Conservation (phyloP, 495 filamentous ascomycete species). For the Bathelium albidoporum region DNA sequence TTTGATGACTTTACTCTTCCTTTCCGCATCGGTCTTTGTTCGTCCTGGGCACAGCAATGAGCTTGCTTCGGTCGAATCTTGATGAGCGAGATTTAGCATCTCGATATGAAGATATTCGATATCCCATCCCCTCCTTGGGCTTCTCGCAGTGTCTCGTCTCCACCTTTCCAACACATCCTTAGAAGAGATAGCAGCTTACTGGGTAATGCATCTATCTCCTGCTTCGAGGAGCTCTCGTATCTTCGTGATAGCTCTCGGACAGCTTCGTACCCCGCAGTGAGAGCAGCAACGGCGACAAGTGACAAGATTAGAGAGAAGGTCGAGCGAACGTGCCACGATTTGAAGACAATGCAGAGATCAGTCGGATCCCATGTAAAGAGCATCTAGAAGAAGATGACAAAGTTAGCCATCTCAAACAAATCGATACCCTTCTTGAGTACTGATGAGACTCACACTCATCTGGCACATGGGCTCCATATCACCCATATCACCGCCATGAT, state of each 20-base stretch:
- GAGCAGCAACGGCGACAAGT: constrained; percentile 65
- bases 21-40: constrained; percentile 35
- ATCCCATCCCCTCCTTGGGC: constrained; percentile 1
- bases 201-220: constrained; percentile 40
- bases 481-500: constrained; percentile 37
- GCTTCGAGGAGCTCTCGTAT: constrained; percentile 49
- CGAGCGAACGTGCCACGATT: constrained; percentile 71
- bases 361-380: constrained; percentile 90
- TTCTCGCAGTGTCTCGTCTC: not conserved
- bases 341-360: constrained; percentile 92
- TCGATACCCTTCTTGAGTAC: not conserved
- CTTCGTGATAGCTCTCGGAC: constrained; percentile 63
- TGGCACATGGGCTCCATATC: constrained; percentile 44
- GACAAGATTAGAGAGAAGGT: constrained; percentile 66
- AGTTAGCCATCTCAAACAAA: not conserved
- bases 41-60: constrained; percentile 63
- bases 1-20: constrained; percentile 63
- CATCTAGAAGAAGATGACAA: constrained; percentile 49
- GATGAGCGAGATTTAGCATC: constrained; percentile 13
- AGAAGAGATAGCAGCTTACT: constrained; percentile 39
- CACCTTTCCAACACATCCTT: not conserved
- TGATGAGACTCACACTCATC: constrained; percentile 56
- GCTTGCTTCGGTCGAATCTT: constrained; percentile 40
- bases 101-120: not conserved
- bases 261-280: constrained; percentile 85